Conservation (phyloP, 495 filamentous ascomycete genomes). For the Achaetomiella virescens region DNA sequence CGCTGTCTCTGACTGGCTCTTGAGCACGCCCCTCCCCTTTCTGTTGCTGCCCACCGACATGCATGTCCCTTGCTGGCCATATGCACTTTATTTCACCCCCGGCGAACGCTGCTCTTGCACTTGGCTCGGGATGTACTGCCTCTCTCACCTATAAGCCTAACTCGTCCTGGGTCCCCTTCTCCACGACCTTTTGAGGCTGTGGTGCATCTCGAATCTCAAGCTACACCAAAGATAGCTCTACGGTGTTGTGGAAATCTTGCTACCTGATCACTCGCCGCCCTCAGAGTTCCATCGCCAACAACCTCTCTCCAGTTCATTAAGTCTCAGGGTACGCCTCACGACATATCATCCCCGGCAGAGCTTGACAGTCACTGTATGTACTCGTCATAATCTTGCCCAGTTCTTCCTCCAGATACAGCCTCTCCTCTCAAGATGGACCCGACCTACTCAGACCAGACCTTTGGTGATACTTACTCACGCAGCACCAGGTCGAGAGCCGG, state of each 20-base stretch:
- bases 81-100: conserved; percentile 16
- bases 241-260: conserved; percentile 19
- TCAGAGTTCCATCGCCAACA: conserved; percentile 10
- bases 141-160: conserved; percentile 28
- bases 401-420: not conserved
- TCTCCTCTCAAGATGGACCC: conserved; percentile 28
- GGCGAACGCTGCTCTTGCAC: conserved; percentile 12
- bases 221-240: conserved; percentile 31
- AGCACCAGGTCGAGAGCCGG: conserved; percentile 37
- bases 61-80: conserved; percentile 20
- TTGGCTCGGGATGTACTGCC: conserved; percentile 28
- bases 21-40: conserved; percentile 7
- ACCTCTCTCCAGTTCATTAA: conserved; percentile 21
- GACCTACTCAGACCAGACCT: conserved; percentile 24
- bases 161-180: conserved; percentile 22
- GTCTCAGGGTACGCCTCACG: conserved; percentile 6
- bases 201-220: conserved; percentile 20
- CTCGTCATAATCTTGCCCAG: conserved; percentile 14
- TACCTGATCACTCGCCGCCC: conserved; percentile 22
- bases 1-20: not conserved
- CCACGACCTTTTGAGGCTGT: conserved; percentile 29
- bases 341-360: conserved; percentile 5
- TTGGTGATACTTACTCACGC: conserved; percentile 41
- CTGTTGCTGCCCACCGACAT: conserved; percentile 15
- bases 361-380: conserved; percentile 27